Conservation (phyloP, 352 stramenopile species). For the Phytophthora hybrid region DNA sequence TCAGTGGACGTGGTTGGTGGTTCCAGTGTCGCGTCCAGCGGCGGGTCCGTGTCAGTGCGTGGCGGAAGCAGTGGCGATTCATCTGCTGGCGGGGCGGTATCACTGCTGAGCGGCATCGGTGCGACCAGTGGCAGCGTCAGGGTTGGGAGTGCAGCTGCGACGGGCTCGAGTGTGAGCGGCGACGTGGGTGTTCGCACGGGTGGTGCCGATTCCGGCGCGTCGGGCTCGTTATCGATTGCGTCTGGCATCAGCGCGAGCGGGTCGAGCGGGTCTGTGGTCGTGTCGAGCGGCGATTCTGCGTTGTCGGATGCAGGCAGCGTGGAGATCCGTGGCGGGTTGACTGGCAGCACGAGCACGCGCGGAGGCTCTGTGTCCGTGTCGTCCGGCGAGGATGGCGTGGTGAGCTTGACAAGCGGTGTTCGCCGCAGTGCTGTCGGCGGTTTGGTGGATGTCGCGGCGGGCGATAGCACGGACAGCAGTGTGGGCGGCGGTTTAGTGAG, state of each 20-base stretch:
- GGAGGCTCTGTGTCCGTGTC: constrained; percentile 4
- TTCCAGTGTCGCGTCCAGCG: background rate
- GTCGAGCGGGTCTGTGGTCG: constrained; percentile 11
- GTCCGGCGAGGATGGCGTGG: background rate
- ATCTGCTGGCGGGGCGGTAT: constrained; percentile 20
- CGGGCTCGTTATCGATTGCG: constrained; percentile 25
- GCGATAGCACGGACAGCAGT: constrained; percentile 7
- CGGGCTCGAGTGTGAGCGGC: constrained; percentile 33
- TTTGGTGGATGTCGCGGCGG: background rate
- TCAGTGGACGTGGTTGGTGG: constrained; percentile 22
- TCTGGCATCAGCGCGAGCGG: constrained; percentile 20
- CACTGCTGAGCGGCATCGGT: constrained; percentile 15
- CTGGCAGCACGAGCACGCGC: constrained; percentile 18
- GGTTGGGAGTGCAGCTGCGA: constrained; percentile 31
- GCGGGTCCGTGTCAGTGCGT: constrained; percentile 13
- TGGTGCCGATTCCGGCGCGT: constrained; percentile 30
- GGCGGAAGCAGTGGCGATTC: constrained; percentile 15
- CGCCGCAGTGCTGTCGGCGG: constrained; percentile 11
- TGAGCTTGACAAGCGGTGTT: constrained; percentile 12
- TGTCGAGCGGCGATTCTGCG: constrained; percentile 23
- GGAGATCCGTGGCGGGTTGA: constrained; percentile 17
- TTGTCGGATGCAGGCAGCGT: constrained; percentile 18
- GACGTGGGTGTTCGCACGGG: constrained; percentile 25
- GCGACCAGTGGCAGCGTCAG: constrained; percentile 21
- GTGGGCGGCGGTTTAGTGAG: constrained; percentile 29